A percentile compares a stretch with the other conserved stretches of the same genome.
Conservation (phyloP, 169 alveolate genomes). For the Besnoitia besnoiti region DNA sequence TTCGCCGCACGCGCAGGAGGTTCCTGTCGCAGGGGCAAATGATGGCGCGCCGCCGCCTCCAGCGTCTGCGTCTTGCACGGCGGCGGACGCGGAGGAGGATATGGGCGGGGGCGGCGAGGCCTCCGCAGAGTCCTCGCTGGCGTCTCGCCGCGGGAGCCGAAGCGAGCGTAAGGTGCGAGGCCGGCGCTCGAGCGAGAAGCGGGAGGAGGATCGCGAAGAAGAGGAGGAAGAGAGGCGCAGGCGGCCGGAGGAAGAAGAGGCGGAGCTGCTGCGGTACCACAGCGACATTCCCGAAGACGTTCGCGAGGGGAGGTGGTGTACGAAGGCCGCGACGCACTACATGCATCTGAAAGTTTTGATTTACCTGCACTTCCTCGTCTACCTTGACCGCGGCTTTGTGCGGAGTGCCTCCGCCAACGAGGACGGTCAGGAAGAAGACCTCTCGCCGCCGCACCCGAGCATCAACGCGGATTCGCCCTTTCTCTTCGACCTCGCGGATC, state of each 20-base stretch:
- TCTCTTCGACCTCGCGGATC: conserved; percentile 50
- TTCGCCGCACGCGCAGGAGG: no score
- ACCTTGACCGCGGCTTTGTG: conserved; percentile 40
- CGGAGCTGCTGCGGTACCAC: conserved; percentile 54
- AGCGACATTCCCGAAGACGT: neutral
- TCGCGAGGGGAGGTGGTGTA: neutral
- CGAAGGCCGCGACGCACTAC: conserved; percentile 30
- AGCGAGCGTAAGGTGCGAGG: neutral
- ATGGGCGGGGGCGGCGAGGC: no score
- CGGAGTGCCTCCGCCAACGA: neutral
- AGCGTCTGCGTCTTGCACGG: no score
- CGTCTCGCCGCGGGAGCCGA: no score
- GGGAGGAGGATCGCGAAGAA: neutral
- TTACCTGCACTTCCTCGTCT: conserved; percentile 57
- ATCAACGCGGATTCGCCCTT: conserved; percentile 38
- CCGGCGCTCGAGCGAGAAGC: neutral
- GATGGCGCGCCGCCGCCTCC: no score
- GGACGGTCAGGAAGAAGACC: neutral
- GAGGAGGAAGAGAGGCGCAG: neutral
- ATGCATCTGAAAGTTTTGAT: conserved; percentile 44
- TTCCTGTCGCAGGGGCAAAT: no score
- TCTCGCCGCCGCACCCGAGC: conserved; percentile 8
- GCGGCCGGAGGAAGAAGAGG: conserved; percentile 51
- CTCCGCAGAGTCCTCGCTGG: no score
- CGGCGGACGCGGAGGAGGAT: no score